Evolutionary conservation across 805 yeast genomes (phyloP).

Genomic region (Lipomyces yamadae): DNA sequence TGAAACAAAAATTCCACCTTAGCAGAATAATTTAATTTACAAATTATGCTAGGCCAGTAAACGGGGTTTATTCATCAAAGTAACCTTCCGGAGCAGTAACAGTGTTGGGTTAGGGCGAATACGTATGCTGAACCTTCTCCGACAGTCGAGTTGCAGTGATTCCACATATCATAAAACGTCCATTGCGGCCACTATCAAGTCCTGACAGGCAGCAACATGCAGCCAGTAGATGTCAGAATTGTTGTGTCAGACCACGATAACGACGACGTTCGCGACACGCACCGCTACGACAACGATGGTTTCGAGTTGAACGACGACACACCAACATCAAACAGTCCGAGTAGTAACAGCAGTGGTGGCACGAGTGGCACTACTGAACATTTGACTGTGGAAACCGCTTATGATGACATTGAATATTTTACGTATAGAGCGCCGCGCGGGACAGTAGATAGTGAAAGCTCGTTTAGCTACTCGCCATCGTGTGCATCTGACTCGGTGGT

Average conservation of each 20-base stretch:
- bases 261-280: neutral
- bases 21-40: too few relatives aligned
- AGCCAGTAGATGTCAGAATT: slow-evolving; percentile 15
- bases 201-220: neutral
- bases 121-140: neutral
- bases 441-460: neutral
- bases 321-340: neutral
- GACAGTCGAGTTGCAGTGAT: neutral
- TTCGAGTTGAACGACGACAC: neutral
- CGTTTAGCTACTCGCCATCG: neutral
- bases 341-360: slow-evolving; percentile 2
- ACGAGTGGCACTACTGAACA: neutral
- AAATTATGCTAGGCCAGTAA: too few relatives aligned
- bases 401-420: slow-evolving; percentile 1
- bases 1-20: too few relatives aligned
- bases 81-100: too few relatives aligned
- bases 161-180: neutral
- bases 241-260: slow-evolving; percentile 17
- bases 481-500: neutral
- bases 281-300: neutral
- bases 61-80: too few relatives aligned
- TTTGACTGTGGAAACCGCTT: neutral
- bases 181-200: neutral
- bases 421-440: neutral
- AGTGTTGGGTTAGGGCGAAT: neutral